A percentile compares a stretch with the other conserved stretches of the same genome.
Conservation (phyloP, 768 basidiomycete genomes). For the Hericium erinaceus region DNA sequence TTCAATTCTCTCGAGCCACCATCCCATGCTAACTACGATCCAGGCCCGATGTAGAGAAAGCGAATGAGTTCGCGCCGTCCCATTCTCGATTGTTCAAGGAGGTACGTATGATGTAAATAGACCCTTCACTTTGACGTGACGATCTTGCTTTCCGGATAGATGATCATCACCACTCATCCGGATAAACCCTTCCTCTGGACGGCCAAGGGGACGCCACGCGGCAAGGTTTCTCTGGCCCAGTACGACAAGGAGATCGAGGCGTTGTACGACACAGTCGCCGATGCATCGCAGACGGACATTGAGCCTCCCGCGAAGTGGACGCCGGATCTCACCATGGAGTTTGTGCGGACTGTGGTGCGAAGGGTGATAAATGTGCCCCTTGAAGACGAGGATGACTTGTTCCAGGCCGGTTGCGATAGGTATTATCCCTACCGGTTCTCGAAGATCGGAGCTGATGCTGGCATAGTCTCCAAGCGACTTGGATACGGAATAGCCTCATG, state of each 20-base stretch:
- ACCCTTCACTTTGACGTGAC: background rate
- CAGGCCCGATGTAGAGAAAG: constrained; percentile 11
- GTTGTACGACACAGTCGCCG: constrained; percentile 5
- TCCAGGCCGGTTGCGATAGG: background rate
- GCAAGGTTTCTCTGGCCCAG: constrained; percentile 2
- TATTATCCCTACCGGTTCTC: background rate
- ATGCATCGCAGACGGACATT: background rate
- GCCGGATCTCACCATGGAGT: background rate
- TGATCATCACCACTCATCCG: constrained; percentile 16
- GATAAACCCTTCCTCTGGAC: constrained; percentile 13
- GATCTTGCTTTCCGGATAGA: background rate
- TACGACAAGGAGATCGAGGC: constrained; percentile 11
- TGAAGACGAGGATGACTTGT: background rate
- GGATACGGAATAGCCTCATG: background rate
- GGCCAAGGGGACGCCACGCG: constrained; percentile 11
- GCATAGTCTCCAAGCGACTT: background rate
- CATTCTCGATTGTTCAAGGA: constrained; percentile 19
- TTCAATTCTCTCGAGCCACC: background rate
- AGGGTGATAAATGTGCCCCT: background rate
- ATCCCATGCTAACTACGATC: background rate
- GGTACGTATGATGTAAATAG: background rate
- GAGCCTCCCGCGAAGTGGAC: background rate
- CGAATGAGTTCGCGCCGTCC: constrained; percentile 12
- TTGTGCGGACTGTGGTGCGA: background rate
- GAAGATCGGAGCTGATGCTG: background rate